Base-by-base conservation (phyloP, 164 flowering plant genomes). In the Berberis vulgaris region DNA sequence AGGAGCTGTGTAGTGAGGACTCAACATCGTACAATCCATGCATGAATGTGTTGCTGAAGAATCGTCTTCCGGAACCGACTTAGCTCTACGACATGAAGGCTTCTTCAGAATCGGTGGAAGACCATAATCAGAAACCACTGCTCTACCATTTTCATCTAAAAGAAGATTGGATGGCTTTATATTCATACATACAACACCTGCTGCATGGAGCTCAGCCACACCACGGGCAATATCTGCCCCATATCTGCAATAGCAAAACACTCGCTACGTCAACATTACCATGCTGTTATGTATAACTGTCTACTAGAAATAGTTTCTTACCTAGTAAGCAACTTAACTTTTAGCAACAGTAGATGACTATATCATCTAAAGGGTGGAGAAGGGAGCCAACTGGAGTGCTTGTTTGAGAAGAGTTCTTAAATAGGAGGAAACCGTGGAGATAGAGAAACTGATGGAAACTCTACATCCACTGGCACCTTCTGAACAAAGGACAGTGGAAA, bases 161-260 rank as follows among this genome's bases (percentile, higher is more conserved):
- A 95, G 97, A 78, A 95, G 92, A 79, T 95, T 95, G 60, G 99
- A 95, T 45, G 97, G 96, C 69, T 95, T 91, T 57, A 95, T 66
- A 71, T 89, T 91, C 97, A 91, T 91, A 73, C 97, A 95, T 60
- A 85, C 88, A 77, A 95, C 80, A 66, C 97, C 97, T 57, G 97
- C 99, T 41, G 99, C 99, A 80, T 95, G 99, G 43, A 95, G 97
- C 74, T 95, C 99, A 70, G 96, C 94, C 54, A 95, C 97, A 41
- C 99, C 99, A 71, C 99, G 88, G 59, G 99, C 94, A 77, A 91
- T 83, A 57, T 95, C 97, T 43, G 97, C 99, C 64, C 99, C 97
- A 74, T 95, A 95, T 79, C 99, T 95, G 75, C 73, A 72, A 62
- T 42, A 53, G 60, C 42, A 41, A 40, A 57, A 57, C 43, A 57